These are phyloP conservation scores for Mycena rebaudengoi DNA, from an alignment of 768 basidiomycete genomes.

Conservation along the genomic window DNA sequence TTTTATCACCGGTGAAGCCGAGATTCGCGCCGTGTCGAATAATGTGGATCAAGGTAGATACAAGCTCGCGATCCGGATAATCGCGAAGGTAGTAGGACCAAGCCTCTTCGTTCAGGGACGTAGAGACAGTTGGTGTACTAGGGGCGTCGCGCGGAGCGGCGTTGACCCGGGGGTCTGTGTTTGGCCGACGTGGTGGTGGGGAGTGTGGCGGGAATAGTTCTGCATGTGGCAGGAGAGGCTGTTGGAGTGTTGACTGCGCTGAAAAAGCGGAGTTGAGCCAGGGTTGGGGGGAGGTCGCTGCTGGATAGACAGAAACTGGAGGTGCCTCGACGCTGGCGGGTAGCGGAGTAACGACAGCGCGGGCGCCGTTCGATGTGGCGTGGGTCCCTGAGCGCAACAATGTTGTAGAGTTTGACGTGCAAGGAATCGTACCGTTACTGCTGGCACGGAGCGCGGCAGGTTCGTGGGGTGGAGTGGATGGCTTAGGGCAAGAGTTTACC, in stretches of 20 bases:
- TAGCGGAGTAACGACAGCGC: too few species aligned
- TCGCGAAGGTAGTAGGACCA: constrained; percentile 17
- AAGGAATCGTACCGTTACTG: too few species aligned
- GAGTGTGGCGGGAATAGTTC: background rate
- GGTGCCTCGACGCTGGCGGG: too few species aligned
- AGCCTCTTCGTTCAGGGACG: constrained; percentile 4
- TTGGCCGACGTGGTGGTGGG: constrained; percentile 12
- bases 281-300: too few species aligned
- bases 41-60: constrained; percentile 19
- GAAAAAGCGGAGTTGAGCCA: background rate
- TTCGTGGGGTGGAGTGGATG: too few species aligned
- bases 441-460: too few species aligned
- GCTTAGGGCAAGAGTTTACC: too few species aligned
- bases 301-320: too few species aligned
- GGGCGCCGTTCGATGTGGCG: too few species aligned
- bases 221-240: background rate
- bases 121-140: background rate
- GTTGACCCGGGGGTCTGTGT: constrained; percentile 21
- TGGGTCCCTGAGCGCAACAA: too few species aligned
- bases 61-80: constrained; percentile 22
- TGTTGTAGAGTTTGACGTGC: too few species aligned
- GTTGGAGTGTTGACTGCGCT: background rate
- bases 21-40: constrained; percentile 20
- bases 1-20: background rate
- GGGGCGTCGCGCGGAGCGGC: background rate